These are phyloP conservation scores for Metschnikowia peoriensis DNA, from an alignment of 805 yeast species.

Conservation along the genomic window DNA sequence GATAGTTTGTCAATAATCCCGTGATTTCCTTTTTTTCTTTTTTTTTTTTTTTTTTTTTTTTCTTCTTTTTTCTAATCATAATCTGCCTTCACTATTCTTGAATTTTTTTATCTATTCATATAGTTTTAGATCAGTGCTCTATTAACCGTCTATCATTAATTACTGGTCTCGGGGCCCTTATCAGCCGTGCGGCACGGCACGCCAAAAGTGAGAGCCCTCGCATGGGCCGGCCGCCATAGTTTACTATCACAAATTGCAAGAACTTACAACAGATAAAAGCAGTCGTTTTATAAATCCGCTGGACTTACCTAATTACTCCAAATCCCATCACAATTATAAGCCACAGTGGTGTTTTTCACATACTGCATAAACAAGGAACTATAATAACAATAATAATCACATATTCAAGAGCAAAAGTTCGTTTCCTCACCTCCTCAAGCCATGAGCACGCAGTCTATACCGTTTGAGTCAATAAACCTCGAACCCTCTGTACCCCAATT, in stretches of 20 bases:
- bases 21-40: too few relatives aligned
- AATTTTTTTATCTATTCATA: too few relatives aligned
- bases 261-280: background rate
- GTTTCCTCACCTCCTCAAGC: background rate
- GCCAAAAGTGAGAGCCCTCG: too few relatives aligned
- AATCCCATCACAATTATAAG: background rate
- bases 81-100: too few relatives aligned
- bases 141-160: background rate
- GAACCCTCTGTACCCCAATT: constrained; percentile 8
- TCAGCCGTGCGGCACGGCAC: background rate
- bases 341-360: background rate
- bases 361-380: background rate
- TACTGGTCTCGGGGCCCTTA: background rate
- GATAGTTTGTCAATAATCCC: too few relatives aligned
- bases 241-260: background rate
- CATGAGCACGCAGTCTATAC: constrained; percentile 8
- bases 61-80: too few relatives aligned
- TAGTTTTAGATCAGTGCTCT: too few relatives aligned
- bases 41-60: too few relatives aligned
- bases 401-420: background rate
- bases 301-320: too few relatives aligned
- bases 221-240: too few relatives aligned
- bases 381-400: too few relatives aligned
- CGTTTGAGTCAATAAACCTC: constrained; percentile 20
- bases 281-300: too few relatives aligned